Evolutionary conservation across 805 yeast species (phyloP), one percentile per base, ranked within the genome.

Genomic region (Scheffersomyces coipomensis): DNA sequence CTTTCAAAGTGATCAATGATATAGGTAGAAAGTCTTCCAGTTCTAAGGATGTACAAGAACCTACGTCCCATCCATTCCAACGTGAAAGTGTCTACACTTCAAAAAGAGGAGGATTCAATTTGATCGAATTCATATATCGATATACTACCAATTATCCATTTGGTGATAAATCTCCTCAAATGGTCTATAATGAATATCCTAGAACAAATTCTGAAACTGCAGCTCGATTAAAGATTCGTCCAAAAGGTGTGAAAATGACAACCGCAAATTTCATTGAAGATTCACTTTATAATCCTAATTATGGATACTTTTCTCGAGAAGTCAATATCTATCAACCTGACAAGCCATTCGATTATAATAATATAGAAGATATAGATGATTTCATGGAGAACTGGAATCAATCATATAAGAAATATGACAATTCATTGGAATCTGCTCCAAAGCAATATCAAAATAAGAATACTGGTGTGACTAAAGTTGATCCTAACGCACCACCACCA

Each of bases 211-310:
- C 69, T 1, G 48, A 56, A n/a, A 59, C 56, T 23, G 42, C 71
- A 37, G 49, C 67, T 1, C 52, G 49, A 49, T 51, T 35, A 50
- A 62, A 50, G 48, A 57, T 54, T 34, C 62, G 90, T 23, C 95
- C 96, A 0, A 64, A 48, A 23, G 70, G 74, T 19, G 75, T 79
- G 5, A 83, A 84, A 55, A 83, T 88, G 90, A 64, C 82, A n/a
- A 63, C 83, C 0, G 66, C 85, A 9, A 95, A 86, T 51, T 88
- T 85, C 60, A 88, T 88, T 41, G 95, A 87, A 51, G 95, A 88
- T 56, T 82, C 91, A 15, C 62, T 88, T 49, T 88, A 88, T 56
- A 85, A 88, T 60, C 88, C 91, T 0, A 53, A 73, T 46, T 88
- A 88, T 56, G 96, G 96, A 1, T 88, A 88, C 58, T 88, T 88